phyloP scores from a whole-genome alignment of 2,329 filamentous ascomycete species.

The Colletotrichum ledebouriae region DNA sequence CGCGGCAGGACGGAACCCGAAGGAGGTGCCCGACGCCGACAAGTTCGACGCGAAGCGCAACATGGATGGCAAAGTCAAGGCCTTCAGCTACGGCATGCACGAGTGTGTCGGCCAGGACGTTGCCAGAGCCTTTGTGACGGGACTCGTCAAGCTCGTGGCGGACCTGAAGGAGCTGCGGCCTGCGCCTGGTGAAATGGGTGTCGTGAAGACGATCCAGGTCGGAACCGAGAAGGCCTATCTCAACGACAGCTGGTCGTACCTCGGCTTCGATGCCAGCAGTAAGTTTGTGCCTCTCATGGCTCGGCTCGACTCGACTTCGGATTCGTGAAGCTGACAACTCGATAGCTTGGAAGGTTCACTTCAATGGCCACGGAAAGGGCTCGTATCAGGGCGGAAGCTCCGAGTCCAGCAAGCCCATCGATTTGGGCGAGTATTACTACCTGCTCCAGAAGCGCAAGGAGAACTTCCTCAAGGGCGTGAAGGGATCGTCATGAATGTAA shows the following conservation, averaged over 20 bases:
- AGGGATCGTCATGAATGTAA: not conserved
- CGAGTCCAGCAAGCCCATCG: slow-evolving; percentile 26
- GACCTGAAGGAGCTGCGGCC: slow-evolving; percentile 60
- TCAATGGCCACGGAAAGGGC: slow-evolving; percentile 54
- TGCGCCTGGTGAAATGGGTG: slow-evolving; percentile 60
- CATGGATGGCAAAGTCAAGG: slow-evolving; percentile 53
- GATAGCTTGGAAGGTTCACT: slow-evolving; percentile 55
- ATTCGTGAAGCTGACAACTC: slow-evolving; percentile 44
- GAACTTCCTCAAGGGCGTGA: not conserved
- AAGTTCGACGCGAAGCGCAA: slow-evolving; percentile 60
- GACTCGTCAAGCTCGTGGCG: slow-evolving; percentile 58
- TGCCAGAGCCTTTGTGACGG: slow-evolving; percentile 56
- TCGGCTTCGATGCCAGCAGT: slow-evolving; percentile 61
- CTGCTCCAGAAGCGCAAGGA: slow-evolving; percentile 52
- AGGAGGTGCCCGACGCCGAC: slow-evolving; percentile 53
- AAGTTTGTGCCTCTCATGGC: slow-evolving; percentile 39
- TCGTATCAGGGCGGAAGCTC: slow-evolving; percentile 49
- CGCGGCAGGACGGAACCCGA: slow-evolving; percentile 54
- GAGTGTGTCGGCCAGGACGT: slow-evolving; percentile 60
- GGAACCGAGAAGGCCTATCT: slow-evolving; percentile 58
- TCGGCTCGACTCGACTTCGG: accelerated
- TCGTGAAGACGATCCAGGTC: slow-evolving; percentile 59
- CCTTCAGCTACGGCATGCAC: slow-evolving; percentile 62
- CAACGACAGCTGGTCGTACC: slow-evolving; percentile 63
- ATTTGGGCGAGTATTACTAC: slow-evolving; percentile 53